Evolutionary conservation across 1,284 basidiomycete species (phyloP), one percentile per base, ranked within the genome.

Genomic region (Hymenochaete sp.): DNA sequence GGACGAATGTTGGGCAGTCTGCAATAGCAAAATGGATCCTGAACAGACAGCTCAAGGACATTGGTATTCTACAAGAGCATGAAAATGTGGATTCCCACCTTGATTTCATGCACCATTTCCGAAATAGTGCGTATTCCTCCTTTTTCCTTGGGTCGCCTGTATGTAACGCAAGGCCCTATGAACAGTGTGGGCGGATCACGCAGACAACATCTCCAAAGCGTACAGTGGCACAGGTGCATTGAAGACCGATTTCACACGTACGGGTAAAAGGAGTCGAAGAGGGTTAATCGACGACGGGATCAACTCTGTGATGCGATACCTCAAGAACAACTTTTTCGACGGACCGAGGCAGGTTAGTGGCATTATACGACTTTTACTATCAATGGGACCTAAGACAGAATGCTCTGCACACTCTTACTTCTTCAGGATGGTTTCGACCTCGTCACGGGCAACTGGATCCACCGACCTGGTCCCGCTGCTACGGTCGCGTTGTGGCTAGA

Each of bases 261-360:
- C 93, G 0, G 95, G 93, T 56, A 86, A 87, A 62, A 77, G 93
- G 18, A 91, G 90, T 2, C 77, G 71, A 43, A 77, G 80, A 51
- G 95, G 95, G 22, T 63, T 72, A 22, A 56, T 96, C 38, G 81
- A 93, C 58, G 96, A 98, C 64, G 90, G 91, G 1, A 70, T 82
- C 63, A 98, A 98, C 64, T 86, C 86, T 14, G 62, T 82, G 2
- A 74, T 82, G 65, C 79, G 96, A 51, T 99, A 98, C 61, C 59
- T 97, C 54, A 93, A 86, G 71, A 98, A 98, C 70, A 98, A 97
- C 62, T 93, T 92, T 67, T 89, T 97, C 57, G 96, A 98, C 62
- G 96, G 96, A 4, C 75, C 91, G 42, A 71, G 93, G 58, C 93
- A 89, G 70, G 82, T 80, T 57, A 56, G 68, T 59, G 11, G 33